These are phyloP conservation scores for Gorgonomyces haynaldii DNA, from an alignment of 192 early-diverging fungal genomes.

Conservation along the genomic window DNA sequence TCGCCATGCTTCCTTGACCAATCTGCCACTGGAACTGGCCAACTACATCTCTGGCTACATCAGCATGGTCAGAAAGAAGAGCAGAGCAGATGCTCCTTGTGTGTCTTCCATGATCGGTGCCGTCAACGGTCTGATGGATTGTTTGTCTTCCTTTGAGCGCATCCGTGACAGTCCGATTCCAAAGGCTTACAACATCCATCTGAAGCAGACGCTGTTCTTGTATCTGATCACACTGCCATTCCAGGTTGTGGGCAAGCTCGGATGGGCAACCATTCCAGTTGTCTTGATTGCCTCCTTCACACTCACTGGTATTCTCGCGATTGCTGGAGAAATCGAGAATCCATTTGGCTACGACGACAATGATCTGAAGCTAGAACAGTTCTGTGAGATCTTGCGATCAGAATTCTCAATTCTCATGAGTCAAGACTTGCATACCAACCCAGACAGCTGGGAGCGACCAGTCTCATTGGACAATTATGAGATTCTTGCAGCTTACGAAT, in stretches of 20 bases:
- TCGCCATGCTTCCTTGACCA: conserved; percentile 13
- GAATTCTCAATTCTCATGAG: no score
- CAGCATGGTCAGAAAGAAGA: conserved; percentile 5
- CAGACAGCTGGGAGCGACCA: no score
- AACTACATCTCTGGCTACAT: conserved; percentile 19
- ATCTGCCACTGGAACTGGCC: conserved; percentile 31
- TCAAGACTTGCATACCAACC: no score
- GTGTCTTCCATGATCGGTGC: conserved; percentile 4
- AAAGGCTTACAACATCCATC: conserved; percentile 54
- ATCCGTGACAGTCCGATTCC: conserved; percentile 61
- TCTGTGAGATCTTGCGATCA: conserved; percentile 11
- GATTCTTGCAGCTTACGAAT: no score
- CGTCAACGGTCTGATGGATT: conserved; percentile 42
- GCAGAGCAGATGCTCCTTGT: conserved; percentile 5
- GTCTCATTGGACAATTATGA: no score
- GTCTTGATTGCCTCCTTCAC: conserved; percentile 42
- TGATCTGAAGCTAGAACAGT: conserved; percentile 13
- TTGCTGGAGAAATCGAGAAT: conserved; percentile 75
- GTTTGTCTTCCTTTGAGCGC: conserved; percentile 54
- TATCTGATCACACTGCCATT: conserved; percentile 54
- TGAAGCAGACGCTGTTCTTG: conserved; percentile 53
- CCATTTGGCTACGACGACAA: conserved; percentile 55
- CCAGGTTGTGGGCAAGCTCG: conserved; percentile 35
- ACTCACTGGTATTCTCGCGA: conserved; percentile 61
- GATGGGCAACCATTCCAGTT: conserved; percentile 50